These are phyloP conservation scores for Boletus barrowsii DNA, from an alignment of 768 basidiomycete species.

Conservation along the genomic window DNA sequence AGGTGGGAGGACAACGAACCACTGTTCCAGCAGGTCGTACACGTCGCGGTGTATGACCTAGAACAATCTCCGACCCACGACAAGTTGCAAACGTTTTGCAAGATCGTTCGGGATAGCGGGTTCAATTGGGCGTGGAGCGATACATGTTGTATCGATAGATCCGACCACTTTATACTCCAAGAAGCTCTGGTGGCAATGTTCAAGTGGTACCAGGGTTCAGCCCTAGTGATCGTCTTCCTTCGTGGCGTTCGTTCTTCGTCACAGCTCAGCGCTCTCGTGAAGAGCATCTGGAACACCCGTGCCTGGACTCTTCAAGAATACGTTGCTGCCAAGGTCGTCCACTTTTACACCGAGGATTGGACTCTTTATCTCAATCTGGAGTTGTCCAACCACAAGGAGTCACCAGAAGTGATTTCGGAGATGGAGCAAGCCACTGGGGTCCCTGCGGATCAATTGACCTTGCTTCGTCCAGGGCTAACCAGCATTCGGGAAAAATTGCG, in stretches of 20 bases:
- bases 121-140: background rate
- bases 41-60: background rate
- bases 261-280: background rate
- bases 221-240: background rate
- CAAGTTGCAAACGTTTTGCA: background rate
- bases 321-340: background rate
- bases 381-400: background rate
- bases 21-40: background rate
- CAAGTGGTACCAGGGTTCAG: background rate
- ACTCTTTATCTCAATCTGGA: background rate
- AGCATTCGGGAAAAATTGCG: background rate
- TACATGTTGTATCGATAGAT: background rate
- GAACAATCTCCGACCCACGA: background rate
- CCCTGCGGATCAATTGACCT: background rate
- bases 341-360: background rate
- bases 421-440: slow-evolving; percentile 1
- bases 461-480: background rate
- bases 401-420: slow-evolving; percentile 1
- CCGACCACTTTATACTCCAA: background rate
- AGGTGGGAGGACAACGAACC: background rate
- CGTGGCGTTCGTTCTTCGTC: background rate
- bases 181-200: background rate
- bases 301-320: background rate
- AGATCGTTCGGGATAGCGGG: background rate
- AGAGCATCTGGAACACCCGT: background rate